Evolutionary conservation across 2,329 filamentous ascomycete species (phyloP).

Genomic region (Fusarium liriodendri): DNA sequence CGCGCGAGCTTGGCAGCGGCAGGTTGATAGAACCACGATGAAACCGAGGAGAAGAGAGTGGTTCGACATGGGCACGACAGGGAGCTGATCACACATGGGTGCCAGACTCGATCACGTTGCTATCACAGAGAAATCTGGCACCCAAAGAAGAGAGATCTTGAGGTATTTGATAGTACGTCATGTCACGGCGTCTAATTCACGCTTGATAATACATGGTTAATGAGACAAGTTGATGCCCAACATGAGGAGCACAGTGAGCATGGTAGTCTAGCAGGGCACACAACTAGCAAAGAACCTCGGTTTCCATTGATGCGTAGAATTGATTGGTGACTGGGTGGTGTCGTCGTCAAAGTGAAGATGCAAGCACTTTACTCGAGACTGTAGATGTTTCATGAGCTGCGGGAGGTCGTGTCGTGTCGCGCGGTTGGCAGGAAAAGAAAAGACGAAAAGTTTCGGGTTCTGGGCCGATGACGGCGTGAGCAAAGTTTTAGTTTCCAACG

Average conservation of each 20-base stretch:
- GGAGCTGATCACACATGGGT: background rate
- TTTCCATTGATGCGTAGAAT: background rate
- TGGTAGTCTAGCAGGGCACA: too few relatives aligned
- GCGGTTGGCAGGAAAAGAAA: background rate
- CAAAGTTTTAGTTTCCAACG: constrained; percentile 1
- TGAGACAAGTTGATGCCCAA: background rate
- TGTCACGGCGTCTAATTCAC: background rate
- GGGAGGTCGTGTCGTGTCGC: background rate
- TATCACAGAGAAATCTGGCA: background rate
- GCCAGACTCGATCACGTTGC: background rate
- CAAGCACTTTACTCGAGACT: constrained; percentile 15
- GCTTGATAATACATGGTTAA: background rate
- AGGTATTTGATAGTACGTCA: background rate
- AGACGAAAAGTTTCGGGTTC: background rate
- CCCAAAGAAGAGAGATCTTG: background rate
- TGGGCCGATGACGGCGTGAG: constrained; percentile 6
- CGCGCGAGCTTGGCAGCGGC: background rate
- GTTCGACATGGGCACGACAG: background rate
- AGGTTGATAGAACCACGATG: background rate
- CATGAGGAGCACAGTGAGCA: too few relatives aligned
- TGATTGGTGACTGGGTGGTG: background rate
- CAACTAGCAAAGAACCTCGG: background rate
- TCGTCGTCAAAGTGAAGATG: background rate
- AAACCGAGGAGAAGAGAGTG: background rate
- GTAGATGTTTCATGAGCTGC: constrained; percentile 19